Percentiles rank a stretch among this genome's conserved stretches.
These are phyloP conservation scores for Lasiosphaeria ovina DNA, from an alignment of 495 filamentous ascomycete genomes.

Conservation along the genomic window DNA sequence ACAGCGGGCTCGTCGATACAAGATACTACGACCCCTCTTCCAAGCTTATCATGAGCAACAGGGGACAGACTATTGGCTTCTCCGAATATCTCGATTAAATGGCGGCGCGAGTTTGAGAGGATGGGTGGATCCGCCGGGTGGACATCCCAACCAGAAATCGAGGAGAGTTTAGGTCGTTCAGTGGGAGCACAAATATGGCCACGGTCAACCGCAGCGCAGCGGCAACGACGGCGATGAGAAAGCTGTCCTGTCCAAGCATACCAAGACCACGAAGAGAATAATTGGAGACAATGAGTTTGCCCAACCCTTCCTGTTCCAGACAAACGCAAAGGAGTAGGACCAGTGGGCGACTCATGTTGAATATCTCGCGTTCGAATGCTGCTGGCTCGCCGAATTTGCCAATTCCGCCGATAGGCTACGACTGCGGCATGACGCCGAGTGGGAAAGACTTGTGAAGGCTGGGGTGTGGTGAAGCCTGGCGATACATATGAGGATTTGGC, in stretches of 20 bases:
- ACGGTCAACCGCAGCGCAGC: too few species aligned
- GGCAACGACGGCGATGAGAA: constrained; percentile 5
- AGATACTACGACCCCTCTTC: neutral
- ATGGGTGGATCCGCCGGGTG: neutral
- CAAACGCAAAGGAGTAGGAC: constrained; percentile 8
- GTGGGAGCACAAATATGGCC: constrained; percentile 2
- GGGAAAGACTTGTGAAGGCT: too few species aligned
- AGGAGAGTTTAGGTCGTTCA: neutral
- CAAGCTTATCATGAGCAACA: neutral
- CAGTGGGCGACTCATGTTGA: constrained; percentile 6
- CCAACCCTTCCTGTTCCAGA: constrained; percentile 5
- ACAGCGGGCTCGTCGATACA: neutral
- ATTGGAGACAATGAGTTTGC: neutral
- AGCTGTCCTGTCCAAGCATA: neutral
- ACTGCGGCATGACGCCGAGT: too few species aligned
- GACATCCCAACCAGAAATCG: neutral
- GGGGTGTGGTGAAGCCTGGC: too few species aligned
- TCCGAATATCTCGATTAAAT: neutral
- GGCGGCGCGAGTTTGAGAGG: neutral
- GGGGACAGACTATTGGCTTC: neutral
- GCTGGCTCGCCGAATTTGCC: neutral
- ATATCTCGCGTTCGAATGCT: constrained; percentile 5
- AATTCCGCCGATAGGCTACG: too few species aligned
- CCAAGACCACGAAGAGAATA: neutral
- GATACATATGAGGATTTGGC: too few species aligned